Evolutionary conservation across 768 basidiomycete species (phyloP), one percentile per base, ranked within the genome.

Genomic region (Pluteus cervinus): DNA sequence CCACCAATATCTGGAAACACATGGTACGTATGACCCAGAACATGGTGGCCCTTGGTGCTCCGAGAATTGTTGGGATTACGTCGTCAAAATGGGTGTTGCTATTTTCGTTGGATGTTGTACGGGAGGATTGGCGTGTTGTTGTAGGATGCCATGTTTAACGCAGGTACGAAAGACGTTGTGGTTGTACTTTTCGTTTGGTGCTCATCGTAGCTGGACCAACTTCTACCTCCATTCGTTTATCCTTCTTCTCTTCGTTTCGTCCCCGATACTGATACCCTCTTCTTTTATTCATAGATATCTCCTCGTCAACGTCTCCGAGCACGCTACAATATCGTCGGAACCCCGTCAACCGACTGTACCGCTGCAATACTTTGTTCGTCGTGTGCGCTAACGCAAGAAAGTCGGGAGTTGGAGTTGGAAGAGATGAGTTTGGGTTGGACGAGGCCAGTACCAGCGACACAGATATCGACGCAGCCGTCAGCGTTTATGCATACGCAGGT

Each of bases 321-420:
- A 2, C 61, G 68, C 25, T 66, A 68, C 41, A 37, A 38, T 17
- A 66, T 73, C 36, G 47, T 50, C 8, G 71, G 70, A 20, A 52
- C 48, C 16, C 34, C 43, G 3, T 45, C 49, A 29, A 50, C 49
- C 3, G 68, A 69, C 43, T 69, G 58, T 32, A 37, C 35, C n/a
- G 29, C 51, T 4, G 40, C 58, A 4, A 57, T 40, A 20, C 69
- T 50, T 44, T 71, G 68, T 49, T 37, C 28, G 1, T 55, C 68
- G 4, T 73, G 71, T 42, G 62, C 57, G 2, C 56, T 72, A 36
- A 55, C 57, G 0, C 69, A 71, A 50, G 68, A 65, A 38, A 52
- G 53, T 21, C 55, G 55, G 22, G 68, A 71, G 40, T 43, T 71
- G 10, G 50, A 55, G 36, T 49, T 63, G 34, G 69, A 71, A 46